phyloP scores from a whole-genome alignment of 768 basidiomycete genomes.

The Pleurotus giganteus region DNA sequence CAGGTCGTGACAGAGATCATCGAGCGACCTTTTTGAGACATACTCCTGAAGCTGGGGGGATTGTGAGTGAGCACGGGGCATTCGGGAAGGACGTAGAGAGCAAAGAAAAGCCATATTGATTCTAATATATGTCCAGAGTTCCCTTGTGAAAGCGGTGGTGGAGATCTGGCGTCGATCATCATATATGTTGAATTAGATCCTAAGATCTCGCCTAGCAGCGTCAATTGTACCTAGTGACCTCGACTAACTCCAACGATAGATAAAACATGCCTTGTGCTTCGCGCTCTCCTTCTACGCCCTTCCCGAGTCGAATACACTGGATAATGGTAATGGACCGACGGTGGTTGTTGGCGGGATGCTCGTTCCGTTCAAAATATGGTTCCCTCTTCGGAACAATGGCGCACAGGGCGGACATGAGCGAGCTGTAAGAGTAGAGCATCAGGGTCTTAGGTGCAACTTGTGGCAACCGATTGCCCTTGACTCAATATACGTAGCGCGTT shows the following conservation, averaged over 20 bases:
- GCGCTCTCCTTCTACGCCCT: too few species aligned
- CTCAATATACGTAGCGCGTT: neutral
- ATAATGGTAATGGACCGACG: too few species aligned
- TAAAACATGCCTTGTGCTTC: too few species aligned
- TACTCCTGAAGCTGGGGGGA: neutral
- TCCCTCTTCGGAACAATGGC: neutral
- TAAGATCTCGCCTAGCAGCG: neutral
- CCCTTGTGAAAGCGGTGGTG: neutral
- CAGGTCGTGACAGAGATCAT: conserved; percentile 2
- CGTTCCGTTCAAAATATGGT: neutral
- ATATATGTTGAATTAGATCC: conserved; percentile 4
- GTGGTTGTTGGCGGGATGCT: too few species aligned
- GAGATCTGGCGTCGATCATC: conserved; percentile 5
- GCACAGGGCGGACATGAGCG: neutral
- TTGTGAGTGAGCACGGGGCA: neutral
- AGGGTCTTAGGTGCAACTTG: conserved; percentile 9
- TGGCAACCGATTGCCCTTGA: conserved; percentile 5
- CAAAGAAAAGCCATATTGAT: neutral
- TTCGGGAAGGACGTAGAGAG: neutral
- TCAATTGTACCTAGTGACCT: neutral
- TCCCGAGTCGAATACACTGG: too few species aligned
- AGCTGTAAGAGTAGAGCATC: neutral
- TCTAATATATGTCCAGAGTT: neutral
- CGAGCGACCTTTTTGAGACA: conserved; percentile 1
- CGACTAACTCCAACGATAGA: too few species aligned